Base-by-base conservation (phyloP, 2,329 filamentous ascomycete species). In the Trichoderma koningii region DNA sequence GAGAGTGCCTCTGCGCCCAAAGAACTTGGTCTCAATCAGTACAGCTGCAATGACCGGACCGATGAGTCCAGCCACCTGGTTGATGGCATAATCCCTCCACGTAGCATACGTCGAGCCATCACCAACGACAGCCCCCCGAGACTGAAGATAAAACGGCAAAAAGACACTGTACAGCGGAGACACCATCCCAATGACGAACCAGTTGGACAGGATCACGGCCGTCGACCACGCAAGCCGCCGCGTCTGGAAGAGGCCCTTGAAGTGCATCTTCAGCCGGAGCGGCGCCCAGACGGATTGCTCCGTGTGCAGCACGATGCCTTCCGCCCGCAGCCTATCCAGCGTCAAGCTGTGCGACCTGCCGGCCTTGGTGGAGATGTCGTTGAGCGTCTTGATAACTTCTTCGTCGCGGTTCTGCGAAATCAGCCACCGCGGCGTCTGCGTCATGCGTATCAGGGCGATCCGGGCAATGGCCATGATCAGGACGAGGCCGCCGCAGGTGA, bases 181-280 rank as follows among this genome's bases (percentile, higher is more conserved):
- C 5, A 62, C 66, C 66, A 67, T 67, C 3, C 66, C 66, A n/a
- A 67, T 67, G 19, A 67, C 66, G 21, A 67, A 67, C 66, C 66
- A 65, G 56, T 65, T 67, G 9, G 66, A 30, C 5, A 65, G 41
- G 5, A 67, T 67, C 28, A 67, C 45, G 15, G 17, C 34, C 17
- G 66, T 62, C 14, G 55, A 65, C 55, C 56, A 67, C 15, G 66
- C 66, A 6, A 65, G 63, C 5, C 28, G 61, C 3, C 63, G 55
- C 17, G 66, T 65, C 48, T 63, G 56, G 55, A 67, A 67, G 14
- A 67, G 56, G 45, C 66, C 66, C 38, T 53, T 67, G 63, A 67
- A 67, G 53, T 65, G 66, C 63, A 65, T 67, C 51, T 62, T 61
- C 12, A 67, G 41, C 17, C 66, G 55, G 17, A 51, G 34, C 5